Evolutionary conservation across 768 basidiomycete genomes (phyloP).

Genomic region (Amanita thiersii): DNA sequence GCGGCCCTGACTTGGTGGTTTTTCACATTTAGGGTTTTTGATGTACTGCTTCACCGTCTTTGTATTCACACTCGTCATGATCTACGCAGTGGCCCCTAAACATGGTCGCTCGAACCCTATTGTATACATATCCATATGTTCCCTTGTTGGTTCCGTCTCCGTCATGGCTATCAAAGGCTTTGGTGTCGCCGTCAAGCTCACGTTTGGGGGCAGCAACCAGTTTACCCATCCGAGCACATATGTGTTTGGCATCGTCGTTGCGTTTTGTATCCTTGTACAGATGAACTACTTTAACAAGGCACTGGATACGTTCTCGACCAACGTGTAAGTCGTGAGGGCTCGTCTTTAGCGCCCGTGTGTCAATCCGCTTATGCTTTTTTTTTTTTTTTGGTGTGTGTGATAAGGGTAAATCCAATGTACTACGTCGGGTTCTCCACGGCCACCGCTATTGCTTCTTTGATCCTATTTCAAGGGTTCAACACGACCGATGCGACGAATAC

Average conservation of each 20-base stretch:
- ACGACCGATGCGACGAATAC: conserved; percentile 78
- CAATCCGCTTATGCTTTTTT: conserved; percentile 1
- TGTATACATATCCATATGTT: conserved; percentile 95
- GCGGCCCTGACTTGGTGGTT: too few relatives aligned
- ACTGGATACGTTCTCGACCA: conserved; percentile 92
- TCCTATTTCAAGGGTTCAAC: conserved; percentile 97
- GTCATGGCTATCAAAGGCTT: conserved; percentile 99
- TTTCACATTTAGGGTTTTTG: conserved; percentile 60
- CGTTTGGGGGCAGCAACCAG: conserved; percentile 89
- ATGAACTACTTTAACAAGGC: conserved; percentile 99
- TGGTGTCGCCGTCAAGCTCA: conserved; percentile 93
- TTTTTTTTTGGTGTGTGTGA: neutral
- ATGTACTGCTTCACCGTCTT: conserved; percentile 84
- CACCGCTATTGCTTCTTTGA: conserved; percentile 89
- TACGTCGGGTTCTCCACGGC: conserved; percentile 95
- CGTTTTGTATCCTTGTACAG: conserved; percentile 80
- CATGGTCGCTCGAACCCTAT: conserved; percentile 85
- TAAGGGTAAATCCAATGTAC: conserved; percentile 96
- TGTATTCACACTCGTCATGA: conserved; percentile 78
- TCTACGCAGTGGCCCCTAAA: conserved; percentile 75
- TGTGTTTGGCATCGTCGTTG: conserved; percentile 80
- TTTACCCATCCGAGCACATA: conserved; percentile 95
- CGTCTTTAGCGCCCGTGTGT: neutral
- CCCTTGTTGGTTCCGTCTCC: conserved; percentile 90
- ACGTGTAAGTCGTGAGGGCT: conserved; percentile 75